phyloP scores from a whole-genome alignment of 108 stramenopile genomes.

The Nitzschia sp. region DNA sequence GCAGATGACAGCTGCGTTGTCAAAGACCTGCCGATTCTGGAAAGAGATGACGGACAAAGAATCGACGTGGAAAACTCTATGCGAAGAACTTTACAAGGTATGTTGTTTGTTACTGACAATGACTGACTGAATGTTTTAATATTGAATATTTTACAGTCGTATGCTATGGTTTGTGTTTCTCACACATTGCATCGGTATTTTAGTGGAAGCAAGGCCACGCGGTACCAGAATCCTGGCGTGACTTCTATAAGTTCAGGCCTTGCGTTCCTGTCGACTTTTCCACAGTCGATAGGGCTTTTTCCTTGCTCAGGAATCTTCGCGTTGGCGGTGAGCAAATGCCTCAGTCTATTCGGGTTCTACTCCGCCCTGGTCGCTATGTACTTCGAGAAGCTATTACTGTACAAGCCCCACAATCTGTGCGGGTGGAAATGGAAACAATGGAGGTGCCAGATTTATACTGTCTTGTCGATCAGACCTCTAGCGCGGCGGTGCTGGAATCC shows the following conservation, averaged over 20 bases:
- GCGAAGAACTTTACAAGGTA: slow-evolving; percentile 80
- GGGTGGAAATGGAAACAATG: slow-evolving; percentile 62
- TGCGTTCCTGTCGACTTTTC: slow-evolving; percentile 78
- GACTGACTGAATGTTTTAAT: no score
- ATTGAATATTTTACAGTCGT: not conserved
- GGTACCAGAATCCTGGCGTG: slow-evolving; percentile 60
- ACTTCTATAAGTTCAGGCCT: slow-evolving; percentile 63
- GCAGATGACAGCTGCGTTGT: slow-evolving; percentile 42
- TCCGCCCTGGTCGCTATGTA: slow-evolving; percentile 63
- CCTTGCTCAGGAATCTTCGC: not conserved
- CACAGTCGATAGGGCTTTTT: slow-evolving; percentile 54
- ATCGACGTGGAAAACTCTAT: slow-evolving; percentile 73
- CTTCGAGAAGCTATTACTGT: slow-evolving; percentile 54
- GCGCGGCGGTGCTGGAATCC: not conserved
- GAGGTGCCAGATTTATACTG: slow-evolving; percentile 23
- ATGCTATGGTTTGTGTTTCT: not conserved
- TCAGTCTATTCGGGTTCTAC: slow-evolving; percentile 36
- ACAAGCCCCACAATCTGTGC: slow-evolving; percentile 24
- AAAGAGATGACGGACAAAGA: slow-evolving; percentile 47
- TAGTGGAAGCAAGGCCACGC: slow-evolving; percentile 73
- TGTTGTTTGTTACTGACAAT: no score
- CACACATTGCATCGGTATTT: not conserved
- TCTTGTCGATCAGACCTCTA: not conserved
- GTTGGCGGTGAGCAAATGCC: not conserved
- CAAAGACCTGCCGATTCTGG: slow-evolving; percentile 72